These are phyloP conservation scores for Phaffomyces opuntiae DNA, from an alignment of 805 yeast genomes.

Conservation along the genomic window DNA sequence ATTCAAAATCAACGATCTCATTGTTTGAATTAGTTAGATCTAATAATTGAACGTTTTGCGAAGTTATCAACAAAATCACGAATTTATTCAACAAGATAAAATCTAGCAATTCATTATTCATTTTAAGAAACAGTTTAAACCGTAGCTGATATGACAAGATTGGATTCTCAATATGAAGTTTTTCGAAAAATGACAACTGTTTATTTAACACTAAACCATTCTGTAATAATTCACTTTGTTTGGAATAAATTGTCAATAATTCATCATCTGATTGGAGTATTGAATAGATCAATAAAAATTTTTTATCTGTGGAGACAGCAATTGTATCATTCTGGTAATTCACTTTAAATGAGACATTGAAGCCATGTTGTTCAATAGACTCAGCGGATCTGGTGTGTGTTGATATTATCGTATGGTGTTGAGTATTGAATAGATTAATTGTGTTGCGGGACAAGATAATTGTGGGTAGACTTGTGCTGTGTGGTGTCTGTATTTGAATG, in stretches of 20 bases:
- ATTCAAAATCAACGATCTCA: constrained; percentile 7
- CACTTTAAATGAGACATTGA: constrained; percentile 24
- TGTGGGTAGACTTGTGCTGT: neutral
- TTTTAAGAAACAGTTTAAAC: constrained; percentile 22
- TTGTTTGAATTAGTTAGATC: constrained; percentile 11
- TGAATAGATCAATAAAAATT: constrained; percentile 33
- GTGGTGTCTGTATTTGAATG: constrained; percentile 1
- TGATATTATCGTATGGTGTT: constrained; percentile 28
- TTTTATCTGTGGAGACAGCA: constrained; percentile 29
- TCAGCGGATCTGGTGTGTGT: constrained; percentile 27
- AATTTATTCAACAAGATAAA: constrained; percentile 13
- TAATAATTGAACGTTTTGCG: constrained; percentile 13
- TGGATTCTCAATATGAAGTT: constrained; percentile 17
- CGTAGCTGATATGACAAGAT: constrained; percentile 17
- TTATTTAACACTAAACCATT: constrained; percentile 19
- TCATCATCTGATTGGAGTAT: constrained; percentile 17
- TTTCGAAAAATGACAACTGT: constrained; percentile 12
- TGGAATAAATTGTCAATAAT: constrained; percentile 15
- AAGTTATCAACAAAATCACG: constrained; percentile 14
- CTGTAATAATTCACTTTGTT: constrained; percentile 16
- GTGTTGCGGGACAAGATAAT: constrained; percentile 26
- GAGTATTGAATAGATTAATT: constrained; percentile 27
- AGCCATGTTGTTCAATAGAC: constrained; percentile 33
- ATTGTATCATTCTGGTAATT: constrained; percentile 22
- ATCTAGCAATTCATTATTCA: constrained; percentile 19